A percentile compares a stretch with the other conserved stretches of the same genome.
phyloP scores from a whole-genome alignment of 2,329 filamentous ascomycete species.

The Pseudocercospora fijiensis region DNA sequence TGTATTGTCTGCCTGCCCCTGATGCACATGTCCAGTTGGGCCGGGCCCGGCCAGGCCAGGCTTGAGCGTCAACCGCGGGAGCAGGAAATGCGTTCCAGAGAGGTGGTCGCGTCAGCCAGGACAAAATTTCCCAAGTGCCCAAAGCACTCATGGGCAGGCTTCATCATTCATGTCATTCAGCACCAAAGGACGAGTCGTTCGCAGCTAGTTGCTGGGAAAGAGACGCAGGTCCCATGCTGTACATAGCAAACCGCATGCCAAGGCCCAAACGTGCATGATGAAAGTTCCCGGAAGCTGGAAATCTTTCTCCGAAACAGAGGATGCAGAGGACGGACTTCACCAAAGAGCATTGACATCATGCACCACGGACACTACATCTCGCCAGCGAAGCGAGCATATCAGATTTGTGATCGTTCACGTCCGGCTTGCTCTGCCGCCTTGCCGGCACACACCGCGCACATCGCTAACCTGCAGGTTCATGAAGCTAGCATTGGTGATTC shows the following conservation, averaged over 20 bases:
- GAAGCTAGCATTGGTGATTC: neutral
- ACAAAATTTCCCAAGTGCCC: no score
- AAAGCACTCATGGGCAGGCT: no score
- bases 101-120: neutral
- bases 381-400: neutral
- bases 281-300: neutral
- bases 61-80: neutral
- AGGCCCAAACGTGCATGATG: neutral
- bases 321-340: neutral
- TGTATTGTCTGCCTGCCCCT: no score
- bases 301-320: neutral
- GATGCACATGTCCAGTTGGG: no score
- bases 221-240: no score
- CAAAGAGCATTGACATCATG: neutral
- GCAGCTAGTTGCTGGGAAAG: no score
- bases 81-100: neutral
- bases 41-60: neutral
- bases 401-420: neutral
- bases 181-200: no score
- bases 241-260: no score
- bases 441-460: neutral
- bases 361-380: neutral
- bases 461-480: neutral
- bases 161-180: no score
- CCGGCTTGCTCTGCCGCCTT: neutral